Conservation (phyloP, 1,284 basidiomycete genomes). For the Heterobasidion occidentale region DNA sequence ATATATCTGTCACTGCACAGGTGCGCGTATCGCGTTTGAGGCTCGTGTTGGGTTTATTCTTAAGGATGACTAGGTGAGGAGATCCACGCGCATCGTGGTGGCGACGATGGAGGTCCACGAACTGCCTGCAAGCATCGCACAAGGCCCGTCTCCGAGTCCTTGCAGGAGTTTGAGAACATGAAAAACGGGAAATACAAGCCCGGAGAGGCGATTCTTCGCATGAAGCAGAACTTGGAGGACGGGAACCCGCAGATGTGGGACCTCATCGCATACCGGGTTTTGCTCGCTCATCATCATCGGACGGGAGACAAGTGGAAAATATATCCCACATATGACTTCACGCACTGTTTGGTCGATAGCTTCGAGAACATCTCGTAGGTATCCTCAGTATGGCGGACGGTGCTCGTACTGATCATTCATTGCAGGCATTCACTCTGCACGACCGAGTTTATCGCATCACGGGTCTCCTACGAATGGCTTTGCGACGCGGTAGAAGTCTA, state of each 20-base stretch:
- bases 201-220: conserved; percentile 87
- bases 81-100: conserved; percentile 82
- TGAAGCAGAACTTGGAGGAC: conserved; percentile 95
- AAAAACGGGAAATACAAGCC: conserved; percentile 85
- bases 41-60: no score
- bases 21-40: conserved; percentile 34
- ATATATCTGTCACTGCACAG: conserved; percentile 94
- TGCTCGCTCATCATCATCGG: conserved; percentile 88
- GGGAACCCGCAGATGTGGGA: conserved; percentile 99
- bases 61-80: conserved; percentile 61
- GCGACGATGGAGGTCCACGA: conserved; percentile 77
- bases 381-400: neutral
- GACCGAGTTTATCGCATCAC: conserved; percentile 92
- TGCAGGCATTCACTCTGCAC: conserved; percentile 94
- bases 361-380: conserved; percentile 98
- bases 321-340: conserved; percentile 98
- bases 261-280: conserved; percentile 91
- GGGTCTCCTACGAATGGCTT: conserved; percentile 98
- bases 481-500: conserved; percentile 96
- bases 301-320: conserved; percentile 92
- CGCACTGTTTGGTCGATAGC: conserved; percentile 97
- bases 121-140: conserved; percentile 83
- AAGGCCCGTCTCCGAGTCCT: conserved; percentile 79
- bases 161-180: conserved; percentile 91
- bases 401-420: neutral